phyloP scores from a whole-genome alignment of 768 basidiomycete genomes.

The Russula sp. region DNA sequence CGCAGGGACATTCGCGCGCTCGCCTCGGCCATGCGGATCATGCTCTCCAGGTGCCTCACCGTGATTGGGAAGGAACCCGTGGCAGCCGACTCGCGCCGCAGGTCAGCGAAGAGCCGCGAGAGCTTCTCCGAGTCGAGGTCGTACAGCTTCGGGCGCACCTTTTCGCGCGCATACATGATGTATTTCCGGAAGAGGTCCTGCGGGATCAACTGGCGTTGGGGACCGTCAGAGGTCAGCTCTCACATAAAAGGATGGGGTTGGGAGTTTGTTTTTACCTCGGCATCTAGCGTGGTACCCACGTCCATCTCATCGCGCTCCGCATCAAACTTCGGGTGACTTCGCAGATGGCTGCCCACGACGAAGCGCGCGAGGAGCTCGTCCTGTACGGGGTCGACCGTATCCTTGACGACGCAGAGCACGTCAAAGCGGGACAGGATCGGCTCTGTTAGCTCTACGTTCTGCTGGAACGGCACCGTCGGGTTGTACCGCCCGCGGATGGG shows the following conservation, averaged over 20 bases:
- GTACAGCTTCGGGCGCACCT: conserved; percentile 85
- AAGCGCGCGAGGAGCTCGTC: conserved; percentile 95
- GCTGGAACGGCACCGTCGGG: conserved; percentile 95
- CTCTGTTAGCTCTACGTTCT: conserved; percentile 97
- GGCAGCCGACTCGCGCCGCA: conserved; percentile 91
- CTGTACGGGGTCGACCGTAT: conserved; percentile 92
- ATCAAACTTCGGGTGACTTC: conserved; percentile 92
- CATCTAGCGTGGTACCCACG: conserved; percentile 82
- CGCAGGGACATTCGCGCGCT: conserved; percentile 97
- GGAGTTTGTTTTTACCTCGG: conserved; percentile 62
- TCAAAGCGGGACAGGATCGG: conserved; percentile 98
- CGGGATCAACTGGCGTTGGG: conserved; percentile 68
- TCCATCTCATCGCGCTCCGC: conserved; percentile 84
- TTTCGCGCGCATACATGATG: conserved; percentile 97
- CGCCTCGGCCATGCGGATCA: conserved; percentile 99
- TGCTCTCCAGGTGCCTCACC: conserved; percentile 94
- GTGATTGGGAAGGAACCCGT: conserved; percentile 99
- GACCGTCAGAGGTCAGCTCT: conserved; percentile 2
- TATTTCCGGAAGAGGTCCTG: conserved; percentile 96
- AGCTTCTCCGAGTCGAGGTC: conserved; percentile 96
- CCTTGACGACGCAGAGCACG: conserved; percentile 96
- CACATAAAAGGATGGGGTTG: neutral
- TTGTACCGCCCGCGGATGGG: conserved; percentile 97
- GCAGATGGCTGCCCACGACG: conserved; percentile 93
- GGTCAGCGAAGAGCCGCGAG: conserved; percentile 86